Percentiles rank a stretch among this genome's conserved stretches.
Evolutionary conservation across 352 stramenopile species (phyloP).

Genomic region (Phytophthora cactorum): DNA sequence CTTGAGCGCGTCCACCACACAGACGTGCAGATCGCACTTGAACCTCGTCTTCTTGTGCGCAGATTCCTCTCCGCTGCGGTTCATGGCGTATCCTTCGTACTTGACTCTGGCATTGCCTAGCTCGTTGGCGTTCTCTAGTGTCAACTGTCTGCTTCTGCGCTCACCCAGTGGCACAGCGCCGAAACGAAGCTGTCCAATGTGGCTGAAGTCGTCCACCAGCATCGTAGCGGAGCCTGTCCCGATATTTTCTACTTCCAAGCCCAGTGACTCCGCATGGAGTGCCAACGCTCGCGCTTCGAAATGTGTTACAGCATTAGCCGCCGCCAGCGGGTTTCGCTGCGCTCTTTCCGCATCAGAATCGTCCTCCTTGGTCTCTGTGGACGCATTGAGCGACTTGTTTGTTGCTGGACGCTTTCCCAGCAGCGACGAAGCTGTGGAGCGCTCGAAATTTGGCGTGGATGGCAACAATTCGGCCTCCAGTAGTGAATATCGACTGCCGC

Average conservation of each 20-base stretch:
- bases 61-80: conserved; percentile 14
- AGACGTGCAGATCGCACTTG: conserved; percentile 77
- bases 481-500: conserved; percentile 5
- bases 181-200: conserved; percentile 54
- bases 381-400: conserved; percentile 11
- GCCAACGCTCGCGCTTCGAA: conserved; percentile 31
- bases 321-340: conserved; percentile 4
- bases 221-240: conserved; percentile 24
- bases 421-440: conserved; percentile 8
- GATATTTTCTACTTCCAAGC: conserved; percentile 7
- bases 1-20: conserved; percentile 65
- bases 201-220: conserved; percentile 55
- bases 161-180: conserved; percentile 56
- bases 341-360: neutral
- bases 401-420: conserved; percentile 32
- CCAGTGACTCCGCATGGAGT: conserved; percentile 14
- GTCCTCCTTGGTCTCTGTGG: conserved; percentile 4
- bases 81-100: conserved; percentile 67
- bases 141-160: conserved; percentile 55
- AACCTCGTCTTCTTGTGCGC: conserved; percentile 46
- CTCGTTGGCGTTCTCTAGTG: conserved; percentile 65
- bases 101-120: conserved; percentile 66
- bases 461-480: neutral
- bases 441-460: neutral
- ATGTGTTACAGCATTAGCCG: conserved; percentile 15